Evolutionary conservation across 1,284 basidiomycete genomes (phyloP), one percentile per base, ranked within the genome.

Genomic region (Ganoderma meredithae): DNA sequence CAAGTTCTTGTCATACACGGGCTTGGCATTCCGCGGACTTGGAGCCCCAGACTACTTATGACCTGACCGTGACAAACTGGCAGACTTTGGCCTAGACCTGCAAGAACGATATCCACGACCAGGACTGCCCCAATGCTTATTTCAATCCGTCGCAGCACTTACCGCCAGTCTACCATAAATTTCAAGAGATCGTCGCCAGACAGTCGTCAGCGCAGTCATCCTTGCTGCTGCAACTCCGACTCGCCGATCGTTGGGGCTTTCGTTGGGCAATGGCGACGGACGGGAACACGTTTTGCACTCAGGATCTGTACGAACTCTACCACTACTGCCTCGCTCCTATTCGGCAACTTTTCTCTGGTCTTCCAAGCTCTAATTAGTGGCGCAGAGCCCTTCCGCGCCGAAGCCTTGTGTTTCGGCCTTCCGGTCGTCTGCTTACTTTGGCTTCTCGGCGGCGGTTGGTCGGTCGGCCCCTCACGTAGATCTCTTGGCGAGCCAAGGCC

Each of bases 401-500:
- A 55, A 55, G 15, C 12, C 13, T 55, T 55, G 15, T 15, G 27
- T 33, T 33, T 55, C 27, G 52, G 27, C 56, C 22, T 40, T 36
- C 31, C 15, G 36, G 55, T 8, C 36, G 36, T 59, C 36, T 22
- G 19, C 9, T 49, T 36, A 15, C 56, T 41, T 22, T 17, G 15
- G 40, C 60, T 17, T 61, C 60, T 27, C 17, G 10, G 60, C 40
- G 36, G 33, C 33, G 58, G 25, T 41, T 43, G 43, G 43, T 31
- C 27, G 31, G 43, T 33, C 27, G 27, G 60, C n/a, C 19, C 36
- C n/a, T 59, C 25, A 15, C 31, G 53, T 33, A 62, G 67, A 70
- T 72, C 69, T 69, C 71, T 72, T 72, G 71, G 71, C 71, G 40
- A 69, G 71, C 71, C 71, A 72, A 72, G 71, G 68, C 58, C 22